A percentile compares a stretch with the other conserved stretches of the same genome.
Conservation (phyloP, 129 eudicot species). For the Escallonia rubra region DNA sequence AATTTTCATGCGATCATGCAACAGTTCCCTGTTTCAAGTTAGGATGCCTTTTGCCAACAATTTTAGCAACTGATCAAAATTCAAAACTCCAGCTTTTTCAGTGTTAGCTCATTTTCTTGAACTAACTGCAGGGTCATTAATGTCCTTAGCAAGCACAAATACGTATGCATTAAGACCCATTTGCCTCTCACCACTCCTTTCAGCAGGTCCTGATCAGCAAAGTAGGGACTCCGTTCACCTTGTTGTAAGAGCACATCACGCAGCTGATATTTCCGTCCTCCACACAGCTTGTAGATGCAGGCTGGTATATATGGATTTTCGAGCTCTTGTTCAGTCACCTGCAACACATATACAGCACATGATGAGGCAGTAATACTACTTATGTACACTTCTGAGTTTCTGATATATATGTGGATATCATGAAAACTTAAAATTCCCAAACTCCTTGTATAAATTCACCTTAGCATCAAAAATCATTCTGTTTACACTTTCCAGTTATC, state of each 20-base stretch:
- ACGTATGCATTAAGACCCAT: conserved; percentile 63
- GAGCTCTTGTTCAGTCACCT: conserved; percentile 67
- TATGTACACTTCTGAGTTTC: too few relatives aligned
- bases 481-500: conserved; percentile 62
- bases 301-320: conserved; percentile 64
- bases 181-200: conserved; percentile 44
- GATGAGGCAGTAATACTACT: too few relatives aligned
- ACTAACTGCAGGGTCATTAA: too few relatives aligned
- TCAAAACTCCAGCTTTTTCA: too few relatives aligned
- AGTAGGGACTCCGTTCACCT: conserved; percentile 57
- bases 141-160: too few relatives aligned
- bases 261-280: conserved; percentile 61
- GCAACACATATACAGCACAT: not conserved
- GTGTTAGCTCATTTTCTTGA: too few relatives aligned
- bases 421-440: not conserved
- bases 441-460: conserved; percentile 25
- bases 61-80: too few relatives aligned
- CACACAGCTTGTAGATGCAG: conserved; percentile 69
- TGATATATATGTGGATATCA: not conserved
- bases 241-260: conserved; percentile 75
- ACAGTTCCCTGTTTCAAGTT: too few relatives aligned
- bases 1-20: too few relatives aligned
- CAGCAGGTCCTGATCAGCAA: conserved; percentile 52
- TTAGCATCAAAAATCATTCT: conserved; percentile 55
- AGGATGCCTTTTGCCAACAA: too few relatives aligned